Evolutionary conservation across 2,329 filamentous ascomycete species (phyloP).

Genomic region (Coleophoma crateriformis): DNA sequence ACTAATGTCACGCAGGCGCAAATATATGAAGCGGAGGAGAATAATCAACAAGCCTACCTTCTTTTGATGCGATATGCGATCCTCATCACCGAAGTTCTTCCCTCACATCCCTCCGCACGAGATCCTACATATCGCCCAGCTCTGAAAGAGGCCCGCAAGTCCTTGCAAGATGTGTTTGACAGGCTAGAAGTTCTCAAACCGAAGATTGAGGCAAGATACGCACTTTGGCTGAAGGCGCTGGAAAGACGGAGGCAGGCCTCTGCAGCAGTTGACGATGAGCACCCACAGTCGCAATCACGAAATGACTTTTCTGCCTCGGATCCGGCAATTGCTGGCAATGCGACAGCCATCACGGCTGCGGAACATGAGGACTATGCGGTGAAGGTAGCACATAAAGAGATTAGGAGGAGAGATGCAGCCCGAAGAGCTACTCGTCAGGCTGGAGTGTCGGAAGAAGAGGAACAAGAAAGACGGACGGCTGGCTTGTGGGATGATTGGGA

Average conservation of each 20-base stretch:
- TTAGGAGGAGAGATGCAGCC: slow-evolving; percentile 59
- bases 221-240: slow-evolving; percentile 56
- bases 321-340: slow-evolving; percentile 52
- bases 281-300: slow-evolving; percentile 5
- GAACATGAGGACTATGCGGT: slow-evolving; percentile 74
- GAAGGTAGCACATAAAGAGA: slow-evolving; percentile 67
- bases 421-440: slow-evolving; percentile 52
- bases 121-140: slow-evolving; percentile 51
- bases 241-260: slow-evolving; percentile 29
- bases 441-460: slow-evolving; percentile 50
- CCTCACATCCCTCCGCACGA: slow-evolving; percentile 69
- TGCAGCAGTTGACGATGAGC: slow-evolving; percentile 3
- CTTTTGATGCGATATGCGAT: slow-evolving; percentile 85
- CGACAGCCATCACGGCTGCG: slow-evolving; percentile 60
- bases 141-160: slow-evolving; percentile 50
- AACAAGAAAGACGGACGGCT: slow-evolving; percentile 46
- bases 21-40: slow-evolving; percentile 80
- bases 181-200: slow-evolving; percentile 75
- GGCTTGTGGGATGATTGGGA: slow-evolving; percentile 50
- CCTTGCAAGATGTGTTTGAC: slow-evolving; percentile 47
- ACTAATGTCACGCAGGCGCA: slow-evolving; percentile 51
- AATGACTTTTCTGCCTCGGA: slow-evolving; percentile 43
- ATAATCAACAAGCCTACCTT: slow-evolving; percentile 83
- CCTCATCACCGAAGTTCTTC: slow-evolving; percentile 73
- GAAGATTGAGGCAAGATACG: slow-evolving; percentile 64